Percentiles rank a stretch among this genome's conserved stretches.
Evolutionary conservation across 345 rosid species (phyloP).

Genomic region (Jatropha curcas): DNA sequence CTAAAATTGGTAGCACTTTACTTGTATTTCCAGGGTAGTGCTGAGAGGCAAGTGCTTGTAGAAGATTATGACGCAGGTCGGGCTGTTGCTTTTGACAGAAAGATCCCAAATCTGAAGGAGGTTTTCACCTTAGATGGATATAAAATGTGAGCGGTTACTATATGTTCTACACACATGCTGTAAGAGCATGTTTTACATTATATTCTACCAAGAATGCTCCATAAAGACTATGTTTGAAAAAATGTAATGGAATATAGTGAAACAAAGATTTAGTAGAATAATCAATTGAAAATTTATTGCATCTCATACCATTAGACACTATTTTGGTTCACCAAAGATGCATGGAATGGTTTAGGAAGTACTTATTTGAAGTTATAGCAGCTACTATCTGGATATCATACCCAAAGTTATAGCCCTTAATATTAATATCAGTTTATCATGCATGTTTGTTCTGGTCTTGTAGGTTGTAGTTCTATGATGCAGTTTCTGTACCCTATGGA

Average conservation of each 20-base stretch:
- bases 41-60: slow-evolving; percentile 94
- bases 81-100: slow-evolving; percentile 80
- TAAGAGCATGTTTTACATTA: too few species aligned
- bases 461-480: not conserved
- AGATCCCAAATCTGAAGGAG: slow-evolving; percentile 71
- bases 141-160: slow-evolving; percentile 58
- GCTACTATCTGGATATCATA: not conserved
- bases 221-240: not conserved
- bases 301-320: not conserved
- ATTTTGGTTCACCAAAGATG: not conserved
- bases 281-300: not conserved
- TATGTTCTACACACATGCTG: too few species aligned
- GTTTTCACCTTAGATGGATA: slow-evolving; percentile 84
- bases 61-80: slow-evolving; percentile 77
- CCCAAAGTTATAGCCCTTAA: not conserved
- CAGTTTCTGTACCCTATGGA: not conserved
- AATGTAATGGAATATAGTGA: not conserved
- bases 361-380: not conserved
- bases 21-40: slow-evolving; percentile 51
- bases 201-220: not conserved
- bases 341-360: not conserved
- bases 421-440: not conserved
- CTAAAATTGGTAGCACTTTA: slow-evolving; percentile 9
- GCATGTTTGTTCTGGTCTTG: not conserved
- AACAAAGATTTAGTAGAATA: not conserved